Base-by-base conservation (phyloP, 2,329 filamentous ascomycete genomes). In the Colletotrichum spaethianum region DNA sequence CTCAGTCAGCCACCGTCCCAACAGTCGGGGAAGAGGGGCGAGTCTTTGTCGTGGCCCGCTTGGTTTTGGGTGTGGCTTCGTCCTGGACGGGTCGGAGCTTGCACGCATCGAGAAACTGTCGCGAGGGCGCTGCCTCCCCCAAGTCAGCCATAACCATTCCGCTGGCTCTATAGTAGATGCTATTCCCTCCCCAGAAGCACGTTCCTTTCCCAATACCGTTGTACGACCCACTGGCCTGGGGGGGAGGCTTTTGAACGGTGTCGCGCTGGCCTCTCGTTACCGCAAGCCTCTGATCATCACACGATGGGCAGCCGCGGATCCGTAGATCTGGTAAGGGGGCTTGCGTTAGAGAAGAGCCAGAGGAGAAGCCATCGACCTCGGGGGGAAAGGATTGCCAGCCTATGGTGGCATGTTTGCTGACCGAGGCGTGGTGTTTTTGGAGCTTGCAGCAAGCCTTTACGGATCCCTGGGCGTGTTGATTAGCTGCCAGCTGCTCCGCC, bases 261-360 rank as follows among this genome's bases (percentile, higher is more conserved):
- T 42, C 40, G 18, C 16, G 18, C 40, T 42, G 40, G 40, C 6
- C 53, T 31, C 31, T n/a, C 38, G 20, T 42, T 42, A 20, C 55
- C 31, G 31, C 31, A 63, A 63, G 44, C 31, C 60, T 52, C 60
- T 40, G 31, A 40, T 52, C 31, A 63, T 44, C 42, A 42, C 40
- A 11, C 60, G 14, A 63, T 40, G n/a, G n/a, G 9, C 28, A 63
- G 42, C 31, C 60, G 42, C 44, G 44, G 44, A 63, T 50, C 60
- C 44, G 60, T 50, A 48, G 60, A 63, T 63, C 60, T 63, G 60
- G 33, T 63, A 50, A 50, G 44, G 60, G 56, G 20, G 59, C 44
- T 50, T 62, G 59, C 42, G 59, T 62, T 50, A 36, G 31, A n/a
- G 7, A 16, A 16, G 20, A 8, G 18, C 23, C 42, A 3, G 18